phyloP scores from a whole-genome alignment of 108 stramenopile genomes.

The Seminavis robusta region DNA sequence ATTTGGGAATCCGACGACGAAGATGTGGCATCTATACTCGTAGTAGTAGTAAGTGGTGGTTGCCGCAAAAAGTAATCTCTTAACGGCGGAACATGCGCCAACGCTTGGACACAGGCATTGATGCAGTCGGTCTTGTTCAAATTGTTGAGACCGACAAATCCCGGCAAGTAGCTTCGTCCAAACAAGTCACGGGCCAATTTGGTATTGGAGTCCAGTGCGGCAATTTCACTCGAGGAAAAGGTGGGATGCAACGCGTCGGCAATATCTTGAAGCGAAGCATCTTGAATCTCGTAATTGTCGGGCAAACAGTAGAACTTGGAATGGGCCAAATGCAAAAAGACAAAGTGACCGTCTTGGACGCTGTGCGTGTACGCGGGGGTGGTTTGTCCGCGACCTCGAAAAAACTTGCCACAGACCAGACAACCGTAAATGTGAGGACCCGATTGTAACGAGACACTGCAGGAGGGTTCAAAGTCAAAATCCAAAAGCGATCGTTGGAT shows the following conservation, averaged over 20 bases:
- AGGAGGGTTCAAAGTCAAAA: constrained; percentile 93
- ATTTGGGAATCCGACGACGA: constrained; percentile 3
- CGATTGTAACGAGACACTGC: constrained; percentile 86
- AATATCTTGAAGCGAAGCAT: constrained; percentile 86
- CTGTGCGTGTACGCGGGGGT: constrained; percentile 96
- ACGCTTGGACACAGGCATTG: constrained; percentile 88
- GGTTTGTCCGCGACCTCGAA: constrained; percentile 85
- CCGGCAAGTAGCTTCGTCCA: constrained; percentile 92
- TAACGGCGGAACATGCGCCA: constrained; percentile 89
- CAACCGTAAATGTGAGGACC: constrained; percentile 95
- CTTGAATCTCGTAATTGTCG: constrained; percentile 94
- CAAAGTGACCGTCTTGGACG: constrained; percentile 89
- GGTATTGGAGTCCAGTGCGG: constrained; percentile 64
- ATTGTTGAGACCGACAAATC: constrained; percentile 95
- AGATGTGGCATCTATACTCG: neutral
- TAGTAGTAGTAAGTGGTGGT: neutral
- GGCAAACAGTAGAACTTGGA: constrained; percentile 92
- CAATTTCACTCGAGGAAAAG: constrained; percentile 70
- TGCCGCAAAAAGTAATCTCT: constrained; percentile 89
- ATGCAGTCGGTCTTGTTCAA: constrained; percentile 91
- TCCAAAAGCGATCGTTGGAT: constrained; percentile 92
- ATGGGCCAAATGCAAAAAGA: constrained; percentile 84
- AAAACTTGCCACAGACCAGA: constrained; percentile 97
- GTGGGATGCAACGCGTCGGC: constrained; percentile 75
- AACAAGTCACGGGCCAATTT: constrained; percentile 85